Conservation (phyloP, 768 basidiomycete species). For the Tremella yokohamensis region DNA sequence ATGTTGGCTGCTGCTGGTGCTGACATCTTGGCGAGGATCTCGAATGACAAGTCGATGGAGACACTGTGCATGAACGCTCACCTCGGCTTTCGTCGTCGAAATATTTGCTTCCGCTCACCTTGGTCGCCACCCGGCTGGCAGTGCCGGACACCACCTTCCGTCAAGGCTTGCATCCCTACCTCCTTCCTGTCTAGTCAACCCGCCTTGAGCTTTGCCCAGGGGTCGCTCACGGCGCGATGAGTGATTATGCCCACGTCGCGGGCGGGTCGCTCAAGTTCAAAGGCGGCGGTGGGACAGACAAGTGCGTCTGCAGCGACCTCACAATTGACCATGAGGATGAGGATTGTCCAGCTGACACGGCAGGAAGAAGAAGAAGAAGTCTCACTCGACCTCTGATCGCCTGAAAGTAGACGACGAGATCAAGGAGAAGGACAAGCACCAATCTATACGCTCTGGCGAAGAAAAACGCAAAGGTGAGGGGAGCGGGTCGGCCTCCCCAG, state of each 20-base stretch:
- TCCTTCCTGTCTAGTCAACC: no score
- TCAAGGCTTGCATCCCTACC: no score
- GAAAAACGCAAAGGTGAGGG: background rate
- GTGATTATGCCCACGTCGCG: conserved; percentile 46
- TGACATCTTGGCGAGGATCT: conserved; percentile 20
- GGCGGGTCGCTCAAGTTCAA: conserved; percentile 51
- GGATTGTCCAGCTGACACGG: background rate
- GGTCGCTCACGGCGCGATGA: conserved; percentile 27
- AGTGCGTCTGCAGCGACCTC: conserved; percentile 31
- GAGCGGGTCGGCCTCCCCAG: conserved; percentile 4
- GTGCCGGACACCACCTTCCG: no score
- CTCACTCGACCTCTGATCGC: conserved; percentile 36
- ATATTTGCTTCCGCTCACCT: no score
- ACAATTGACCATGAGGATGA: background rate
- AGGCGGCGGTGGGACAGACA: conserved; percentile 35
- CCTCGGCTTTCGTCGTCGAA: no score
- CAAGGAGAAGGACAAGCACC: conserved; percentile 15
- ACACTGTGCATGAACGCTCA: background rate
- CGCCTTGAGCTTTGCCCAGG: background rate
- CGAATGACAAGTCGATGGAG: conserved; percentile 3
- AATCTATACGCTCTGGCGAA: conserved; percentile 6
- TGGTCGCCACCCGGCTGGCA: no score
- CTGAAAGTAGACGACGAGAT: conserved; percentile 12
- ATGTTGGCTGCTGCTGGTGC: conserved; percentile 36
- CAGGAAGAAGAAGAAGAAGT: conserved; percentile 51